A percentile compares a stretch with the other conserved stretches of the same genome.
phyloP scores from a whole-genome alignment of 768 basidiomycete genomes.

The Phanerodontia chrysosporium region DNA sequence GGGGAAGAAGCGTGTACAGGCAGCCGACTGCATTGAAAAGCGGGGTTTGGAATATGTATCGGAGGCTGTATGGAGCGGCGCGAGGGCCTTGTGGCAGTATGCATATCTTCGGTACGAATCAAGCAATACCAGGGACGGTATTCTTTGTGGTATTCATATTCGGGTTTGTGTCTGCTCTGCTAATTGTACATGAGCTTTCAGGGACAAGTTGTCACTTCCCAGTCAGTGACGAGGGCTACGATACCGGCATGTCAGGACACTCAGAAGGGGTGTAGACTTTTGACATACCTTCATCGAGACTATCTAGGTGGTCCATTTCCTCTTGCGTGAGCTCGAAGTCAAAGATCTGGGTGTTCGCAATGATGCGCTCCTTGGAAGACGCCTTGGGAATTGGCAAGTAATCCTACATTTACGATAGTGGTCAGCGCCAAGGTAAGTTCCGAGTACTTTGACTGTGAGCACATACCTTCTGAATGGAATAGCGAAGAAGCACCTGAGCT shows the following conservation, averaged over 20 bases:
- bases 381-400: constrained; percentile 69
- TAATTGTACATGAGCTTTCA: neutral
- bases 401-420: constrained; percentile 29
- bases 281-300: constrained; percentile 51
- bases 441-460: neutral
- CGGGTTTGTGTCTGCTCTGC: neutral
- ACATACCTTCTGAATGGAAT: constrained; percentile 70
- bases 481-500: constrained; percentile 66
- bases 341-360: constrained; percentile 56
- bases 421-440: neutral
- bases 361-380: constrained; percentile 46
- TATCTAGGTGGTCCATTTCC: constrained; percentile 49
- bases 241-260: neutral
- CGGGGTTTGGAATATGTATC: neutral
- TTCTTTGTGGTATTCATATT: too few relatives aligned
- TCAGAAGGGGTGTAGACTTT: too few relatives aligned
- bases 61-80: neutral
- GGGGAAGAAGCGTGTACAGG: neutral
- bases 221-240: constrained; percentile 24
- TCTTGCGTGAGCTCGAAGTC: constrained; percentile 52
- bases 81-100: neutral
- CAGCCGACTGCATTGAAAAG: neutral
- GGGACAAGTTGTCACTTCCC: constrained; percentile 24
- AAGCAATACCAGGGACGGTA: too few relatives aligned
- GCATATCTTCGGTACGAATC: neutral